Conservation (phyloP, 1,284 basidiomycete species). For the Earliella scabrosa region DNA sequence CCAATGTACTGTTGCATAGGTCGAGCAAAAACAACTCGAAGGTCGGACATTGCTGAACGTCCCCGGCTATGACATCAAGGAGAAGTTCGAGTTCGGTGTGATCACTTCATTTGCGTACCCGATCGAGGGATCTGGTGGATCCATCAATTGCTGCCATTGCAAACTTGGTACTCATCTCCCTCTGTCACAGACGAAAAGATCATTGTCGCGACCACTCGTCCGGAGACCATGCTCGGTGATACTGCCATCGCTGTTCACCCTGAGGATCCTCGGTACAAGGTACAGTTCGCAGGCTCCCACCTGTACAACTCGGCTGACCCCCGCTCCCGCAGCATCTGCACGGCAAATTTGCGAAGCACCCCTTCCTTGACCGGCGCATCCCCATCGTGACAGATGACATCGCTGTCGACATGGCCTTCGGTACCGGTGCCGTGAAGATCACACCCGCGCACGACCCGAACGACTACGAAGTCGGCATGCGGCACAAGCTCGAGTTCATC, state of each 20-base stretch:
- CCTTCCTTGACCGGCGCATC: conserved; percentile 87
- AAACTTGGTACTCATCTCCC: too few relatives aligned
- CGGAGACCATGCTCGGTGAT: conserved; percentile 99
- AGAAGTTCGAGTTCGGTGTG: conserved; percentile 97
- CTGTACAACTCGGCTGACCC: background rate
- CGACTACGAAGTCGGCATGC: conserved; percentile 93
- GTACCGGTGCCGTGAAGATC: conserved; percentile 99
- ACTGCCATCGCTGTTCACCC: conserved; percentile 98
- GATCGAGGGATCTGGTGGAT: conserved; percentile 80
- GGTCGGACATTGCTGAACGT: conserved; percentile 90
- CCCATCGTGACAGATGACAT: conserved; percentile 87
- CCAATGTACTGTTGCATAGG: too few relatives aligned
- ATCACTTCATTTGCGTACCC: conserved; percentile 96
- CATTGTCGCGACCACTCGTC: conserved; percentile 96
- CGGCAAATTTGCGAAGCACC: conserved; percentile 92
- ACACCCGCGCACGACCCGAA: conserved; percentile 99
- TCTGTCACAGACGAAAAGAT: conserved; percentile 79
- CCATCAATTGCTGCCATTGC: too few relatives aligned
- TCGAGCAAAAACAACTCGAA: conserved; percentile 92
- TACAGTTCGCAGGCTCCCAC: background rate
- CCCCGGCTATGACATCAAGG: conserved; percentile 93
- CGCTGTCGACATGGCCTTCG: conserved; percentile 94
- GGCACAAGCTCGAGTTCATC: conserved; percentile 93
- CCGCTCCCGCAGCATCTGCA: conserved; percentile 68
- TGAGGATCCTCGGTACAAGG: conserved; percentile 88